Evolutionary conservation across 768 basidiomycete genomes (phyloP), one percentile per base, ranked within the genome.

Genomic region (Hirschioporus abietinus): DNA sequence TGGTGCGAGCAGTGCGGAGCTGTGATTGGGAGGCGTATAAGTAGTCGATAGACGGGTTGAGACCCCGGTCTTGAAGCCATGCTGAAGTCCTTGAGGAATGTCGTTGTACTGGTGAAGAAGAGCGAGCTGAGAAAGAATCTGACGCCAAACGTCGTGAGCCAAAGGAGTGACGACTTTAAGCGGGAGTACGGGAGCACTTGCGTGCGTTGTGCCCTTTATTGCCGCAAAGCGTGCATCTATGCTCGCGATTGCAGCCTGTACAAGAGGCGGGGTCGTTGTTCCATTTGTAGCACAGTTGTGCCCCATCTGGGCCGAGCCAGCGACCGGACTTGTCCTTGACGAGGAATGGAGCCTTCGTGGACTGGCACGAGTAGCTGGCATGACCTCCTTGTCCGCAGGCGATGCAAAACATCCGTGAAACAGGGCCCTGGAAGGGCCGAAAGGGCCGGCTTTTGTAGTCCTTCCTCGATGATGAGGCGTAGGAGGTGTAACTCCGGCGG

Each of bases 1-100:
- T 30, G 30, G 30, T 8, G 2, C 4, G 4, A 30, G 30, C 8
- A 30, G 2, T 30, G 30, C 30, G 2, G 30, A 30, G 30, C 4
- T 3, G 8, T 30, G 30, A 30, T 30, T 30, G 30, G 4, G 2
- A 8, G 30, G 30, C 2, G 62, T 72, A 58, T 67, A 72, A n/a
- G 2, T 71, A 66, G 1, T 64, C 15, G 1, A 36, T 23, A 36
- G 23, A 6, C 6, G 24, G 20, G 15, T 9, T 9, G 64, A 61
- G 15, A 42, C 35, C 5, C 24, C 24, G 12, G 42, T 52, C 3
- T 30, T 18, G 35, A 64, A 64, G 17, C 63, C 63, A 23, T 64
- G 9, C 35, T 42, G 10, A 36, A 64, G 6, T 7, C 63, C 34
- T 7, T 64, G 12, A 27, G 27, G 30, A 18, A 64, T 10, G 18